Evolutionary conservation across 2,329 filamentous ascomycete species (phyloP).

Genomic region (Beauveria bassiana): DNA sequence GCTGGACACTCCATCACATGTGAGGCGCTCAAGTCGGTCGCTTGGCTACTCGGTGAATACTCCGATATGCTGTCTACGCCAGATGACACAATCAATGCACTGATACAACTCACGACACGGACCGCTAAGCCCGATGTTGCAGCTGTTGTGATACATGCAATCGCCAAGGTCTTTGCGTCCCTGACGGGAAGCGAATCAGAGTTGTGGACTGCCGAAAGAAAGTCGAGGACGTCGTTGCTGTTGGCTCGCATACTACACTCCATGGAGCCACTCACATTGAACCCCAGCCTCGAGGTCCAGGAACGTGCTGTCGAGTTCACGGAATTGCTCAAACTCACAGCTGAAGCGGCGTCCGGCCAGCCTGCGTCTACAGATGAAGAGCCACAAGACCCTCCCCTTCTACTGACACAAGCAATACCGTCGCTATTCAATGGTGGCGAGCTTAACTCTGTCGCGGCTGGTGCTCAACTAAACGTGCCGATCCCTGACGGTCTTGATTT

Average conservation of each 20-base stretch:
- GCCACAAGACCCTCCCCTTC: conserved; percentile 63
- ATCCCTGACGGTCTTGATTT: conserved; percentile 68
- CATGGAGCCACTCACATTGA: conserved; percentile 68
- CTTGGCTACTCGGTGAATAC: conserved; percentile 88
- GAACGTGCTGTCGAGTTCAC: conserved; percentile 89
- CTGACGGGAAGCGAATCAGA: conserved; percentile 58
- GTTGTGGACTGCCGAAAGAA: conserved; percentile 65
- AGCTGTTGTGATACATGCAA: conserved; percentile 73
- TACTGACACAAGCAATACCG: conserved; percentile 86
- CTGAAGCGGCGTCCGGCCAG: conserved; percentile 69
- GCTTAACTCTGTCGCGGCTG: conserved; percentile 79
- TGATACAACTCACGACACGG: conserved; percentile 60
- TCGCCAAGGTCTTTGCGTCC: conserved; percentile 74
- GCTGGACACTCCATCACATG: conserved; percentile 49
- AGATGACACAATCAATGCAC: conserved; percentile 62
- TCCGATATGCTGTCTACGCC: conserved; percentile 62
- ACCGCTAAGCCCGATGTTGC: conserved; percentile 57
- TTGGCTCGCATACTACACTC: conserved; percentile 77
- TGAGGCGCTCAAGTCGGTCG: conserved; percentile 65
- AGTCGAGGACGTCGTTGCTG: conserved; percentile 66
- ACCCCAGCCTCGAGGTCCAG: conserved; percentile 89
- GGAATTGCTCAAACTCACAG: conserved; percentile 79
- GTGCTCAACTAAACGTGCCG: conserved; percentile 81
- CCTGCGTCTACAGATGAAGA: conserved; percentile 45
- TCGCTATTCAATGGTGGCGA: conserved; percentile 80